Evolutionary conservation across 148 eudicot genomes (phyloP), one percentile per base, ranked within the genome.

Genomic region (Rhododendron vialii): DNA sequence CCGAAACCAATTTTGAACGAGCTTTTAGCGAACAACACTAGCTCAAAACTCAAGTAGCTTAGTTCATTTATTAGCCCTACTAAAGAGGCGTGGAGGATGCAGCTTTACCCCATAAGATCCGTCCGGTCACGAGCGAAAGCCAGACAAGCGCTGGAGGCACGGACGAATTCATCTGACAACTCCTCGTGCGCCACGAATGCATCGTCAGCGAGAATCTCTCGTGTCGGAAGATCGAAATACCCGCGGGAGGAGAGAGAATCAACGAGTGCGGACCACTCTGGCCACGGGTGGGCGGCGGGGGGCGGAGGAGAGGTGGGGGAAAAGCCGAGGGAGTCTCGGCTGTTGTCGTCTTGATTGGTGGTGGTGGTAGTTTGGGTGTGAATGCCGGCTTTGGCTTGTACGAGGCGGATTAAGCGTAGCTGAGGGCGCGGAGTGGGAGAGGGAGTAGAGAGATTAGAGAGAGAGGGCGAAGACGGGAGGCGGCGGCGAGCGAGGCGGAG

Each of bases 221-320:
- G 65, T 4, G 48, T 13, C 65, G 80, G 85, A 20, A 45, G 65
- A 73, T 59, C 65, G 20, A 74, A 71, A 83, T 84, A 87, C 2
- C 84, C 88, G 55, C 80, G 33, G 8, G 24, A 5, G 0, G 84
- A 87, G 84, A 88, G 53, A 28, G 82, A 53, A 30, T 90, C 78
- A 13, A 93, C 30, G 15, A 96, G 87, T 17, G 81, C 61, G 12
- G 89, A 80, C 92, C 94, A 94, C 81, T 93, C 96, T 4, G 92
- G 93, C 94, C 95, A 96, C 1, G 94, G 92, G 84, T 92, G 93
- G 59, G 43, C 53, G 82, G 50, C 51, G 7, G 10, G 36, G 28
- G 82, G 55, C 30, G 8, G 82, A 18, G 13, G 85, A 35, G 7
- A 35, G 7, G 82, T 15, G 10, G 36, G 28, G 82, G 84, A 76